These are phyloP conservation scores for Gaeumannomyces tritici DNA, from an alignment of 2,329 filamentous ascomycete genomes.

Conservation along the genomic window DNA sequence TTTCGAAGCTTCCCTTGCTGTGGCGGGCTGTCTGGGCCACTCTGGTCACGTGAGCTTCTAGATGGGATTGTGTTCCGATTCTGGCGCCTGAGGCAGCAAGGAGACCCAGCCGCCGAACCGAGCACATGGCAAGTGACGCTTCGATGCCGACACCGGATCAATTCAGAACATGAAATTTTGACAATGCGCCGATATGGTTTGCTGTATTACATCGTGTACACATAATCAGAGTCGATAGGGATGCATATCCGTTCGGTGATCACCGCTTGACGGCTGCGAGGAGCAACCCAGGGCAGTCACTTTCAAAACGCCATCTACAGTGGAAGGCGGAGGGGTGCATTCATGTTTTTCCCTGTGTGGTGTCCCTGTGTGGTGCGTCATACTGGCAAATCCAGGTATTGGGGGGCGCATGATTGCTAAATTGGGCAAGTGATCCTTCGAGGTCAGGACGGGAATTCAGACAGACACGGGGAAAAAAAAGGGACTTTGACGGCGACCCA, in stretches of 20 bases:
- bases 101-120: too few species aligned
- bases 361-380: neutral
- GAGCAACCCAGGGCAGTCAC: neutral
- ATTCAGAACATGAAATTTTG: too few species aligned
- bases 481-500: neutral
- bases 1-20: slow-evolving; percentile 4
- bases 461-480: neutral
- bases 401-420: neutral
- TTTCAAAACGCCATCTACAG: neutral
- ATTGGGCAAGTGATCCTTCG: slow-evolving; percentile 6
- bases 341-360: too few species aligned
- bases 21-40: neutral
- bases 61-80: too few species aligned
- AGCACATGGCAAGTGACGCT: too few species aligned
- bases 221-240: neutral
- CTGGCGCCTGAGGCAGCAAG: neutral
- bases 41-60: neutral
- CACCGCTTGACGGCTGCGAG: neutral
- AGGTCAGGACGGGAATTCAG: neutral
- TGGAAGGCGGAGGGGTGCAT: neutral
- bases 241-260: neutral
- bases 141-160: neutral
- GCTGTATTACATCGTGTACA: neutral
- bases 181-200: neutral
- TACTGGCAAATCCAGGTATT: neutral